Evolutionary conservation across 1,284 basidiomycete species (phyloP).

Genomic region (Malassezia caprae): DNA sequence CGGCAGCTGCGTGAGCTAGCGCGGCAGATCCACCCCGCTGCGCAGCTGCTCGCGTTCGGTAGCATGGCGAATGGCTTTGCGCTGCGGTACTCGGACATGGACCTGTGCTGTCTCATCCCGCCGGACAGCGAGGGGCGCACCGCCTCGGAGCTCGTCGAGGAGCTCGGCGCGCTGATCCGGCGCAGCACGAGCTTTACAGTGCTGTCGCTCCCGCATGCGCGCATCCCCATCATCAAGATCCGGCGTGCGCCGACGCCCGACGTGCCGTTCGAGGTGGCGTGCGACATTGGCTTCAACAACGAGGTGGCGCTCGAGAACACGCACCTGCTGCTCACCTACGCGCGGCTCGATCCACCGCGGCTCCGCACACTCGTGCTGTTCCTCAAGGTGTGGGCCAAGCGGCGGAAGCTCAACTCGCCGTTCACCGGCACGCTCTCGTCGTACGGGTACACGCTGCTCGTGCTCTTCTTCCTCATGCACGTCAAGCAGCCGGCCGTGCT

Average conservation of each 20-base stretch:
- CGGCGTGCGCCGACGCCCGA: slow-evolving; percentile 77
- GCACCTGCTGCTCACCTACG: slow-evolving; percentile 86
- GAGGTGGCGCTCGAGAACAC: slow-evolving; percentile 93
- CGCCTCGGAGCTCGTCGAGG: slow-evolving; percentile 73
- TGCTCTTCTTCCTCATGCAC: slow-evolving; percentile 92
- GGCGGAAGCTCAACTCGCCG: slow-evolving; percentile 94
- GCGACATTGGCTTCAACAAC: slow-evolving; percentile 98
- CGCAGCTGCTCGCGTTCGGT: slow-evolving; percentile 82
- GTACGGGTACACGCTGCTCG: slow-evolving; percentile 93
- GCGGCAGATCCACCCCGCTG: slow-evolving; percentile 82
- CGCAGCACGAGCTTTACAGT: slow-evolving; percentile 89
- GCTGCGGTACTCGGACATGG: slow-evolving; percentile 97
- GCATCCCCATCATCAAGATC: slow-evolving; percentile 97
- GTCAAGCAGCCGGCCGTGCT: slow-evolving; percentile 58
- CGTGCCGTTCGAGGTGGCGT: slow-evolving; percentile 62
- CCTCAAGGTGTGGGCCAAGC: slow-evolving; percentile 97
- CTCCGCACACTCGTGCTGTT: slow-evolving; percentile 90
- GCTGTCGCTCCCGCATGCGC: slow-evolving; percentile 87
- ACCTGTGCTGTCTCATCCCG: slow-evolving; percentile 79
- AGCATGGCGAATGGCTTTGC: slow-evolving; percentile 82
- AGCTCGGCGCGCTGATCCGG: slow-evolving; percentile 84
- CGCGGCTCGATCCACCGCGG: slow-evolving; percentile 87
- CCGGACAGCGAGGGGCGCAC: slow-evolving; percentile 19
- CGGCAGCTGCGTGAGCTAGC: slow-evolving; percentile 88
- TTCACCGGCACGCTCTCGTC: slow-evolving; percentile 93